Percentiles rank a stretch among this genome's conserved stretches.
Conservation (phyloP, 2,329 filamentous ascomycete species). For the Mollisiaceae sp. region DNA sequence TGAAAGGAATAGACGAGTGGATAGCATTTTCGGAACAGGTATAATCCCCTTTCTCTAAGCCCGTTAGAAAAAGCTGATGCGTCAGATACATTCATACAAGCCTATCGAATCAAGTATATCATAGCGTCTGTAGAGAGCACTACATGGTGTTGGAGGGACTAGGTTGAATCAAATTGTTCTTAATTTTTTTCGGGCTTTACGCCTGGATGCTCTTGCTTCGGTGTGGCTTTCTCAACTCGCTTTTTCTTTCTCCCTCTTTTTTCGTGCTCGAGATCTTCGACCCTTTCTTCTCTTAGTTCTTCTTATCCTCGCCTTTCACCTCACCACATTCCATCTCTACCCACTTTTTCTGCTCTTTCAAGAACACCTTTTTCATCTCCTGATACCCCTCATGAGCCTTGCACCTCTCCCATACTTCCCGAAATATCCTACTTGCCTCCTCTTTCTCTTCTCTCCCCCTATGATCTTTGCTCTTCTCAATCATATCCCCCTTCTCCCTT, state of each 20-base stretch:
- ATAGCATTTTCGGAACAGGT: constrained; percentile 73
- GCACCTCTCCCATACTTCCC: constrained; percentile 54
- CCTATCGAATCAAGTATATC: not conserved
- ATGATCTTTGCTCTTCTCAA: constrained; percentile 51
- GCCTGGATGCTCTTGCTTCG: not conserved
- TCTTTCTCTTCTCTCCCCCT: constrained; percentile 55
- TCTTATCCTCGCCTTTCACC: constrained; percentile 18
- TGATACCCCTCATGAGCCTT: constrained; percentile 51
- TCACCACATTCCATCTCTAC: constrained; percentile 11
- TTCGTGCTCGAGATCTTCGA: not conserved
- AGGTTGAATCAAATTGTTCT: constrained; percentile 13
- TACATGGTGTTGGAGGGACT: constrained; percentile 25
- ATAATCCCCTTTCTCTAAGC: constrained; percentile 16
- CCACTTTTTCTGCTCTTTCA: constrained; percentile 49
- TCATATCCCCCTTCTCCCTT: constrained; percentile 48
- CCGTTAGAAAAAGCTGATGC: constrained; percentile 14
- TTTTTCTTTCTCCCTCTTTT: not conserved
- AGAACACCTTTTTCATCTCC: constrained; percentile 51
- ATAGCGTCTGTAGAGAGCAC: constrained; percentile 11
- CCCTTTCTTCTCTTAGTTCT: not conserved
- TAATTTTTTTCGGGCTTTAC: constrained; percentile 10
- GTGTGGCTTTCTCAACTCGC: not conserved
- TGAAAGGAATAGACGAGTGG: constrained; percentile 82
- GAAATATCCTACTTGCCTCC: constrained; percentile 54
- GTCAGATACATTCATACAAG: constrained; percentile 28